Evolutionary conservation across 768 basidiomycete genomes (phyloP), one percentile per base, ranked within the genome.

Genomic region (Xerocomellus chrysenteron): DNA sequence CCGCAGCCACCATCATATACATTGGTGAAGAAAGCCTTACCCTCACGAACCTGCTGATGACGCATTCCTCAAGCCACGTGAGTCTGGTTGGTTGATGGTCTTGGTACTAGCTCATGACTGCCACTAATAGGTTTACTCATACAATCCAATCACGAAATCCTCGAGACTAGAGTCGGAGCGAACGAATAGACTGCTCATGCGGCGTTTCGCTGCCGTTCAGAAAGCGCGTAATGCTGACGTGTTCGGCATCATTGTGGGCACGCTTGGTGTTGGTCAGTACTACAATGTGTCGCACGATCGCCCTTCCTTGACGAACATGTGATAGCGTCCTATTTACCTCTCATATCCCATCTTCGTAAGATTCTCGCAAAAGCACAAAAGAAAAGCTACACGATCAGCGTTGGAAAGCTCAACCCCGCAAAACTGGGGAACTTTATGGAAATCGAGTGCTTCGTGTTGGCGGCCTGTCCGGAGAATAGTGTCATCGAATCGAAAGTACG

Each of bases 371-470:
- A 76, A 39, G 79, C 84, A 1, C 83, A 81, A 57, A 96, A 95
- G 75, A 98, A 98, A 70, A 85, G 84, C 58, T 99, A 98, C 73
- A 98, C 96, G 2, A 84, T 99, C 62, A 90, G 86, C 51, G 95
- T 99, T 0, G 96, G 97, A 37, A 94, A 96, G 72, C 82, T 97
- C 46, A 97, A 92, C 63, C 95, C 97, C 0, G 83, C 94, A 8
- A 98, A 98, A 66, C 80, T 98, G 21, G 96, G 87, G 10, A 99
- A 98, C 72, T 98, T 98, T 70, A 81, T 90, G 65, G 95, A 98
- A 70, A 87, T 99, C 47, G 96, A 98, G 67, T 96, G 94, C 65
- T 98, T 94, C 65, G 88, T 98, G 16, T 79, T 97, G 55, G 91
- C 97, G 4, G 95, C 95, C 3, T 99, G 97, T 71, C 89, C 88